These are phyloP conservation scores for Melanomma pulvis-pyrius DNA, from an alignment of 495 filamentous ascomycete species.

Conservation along the genomic window DNA sequence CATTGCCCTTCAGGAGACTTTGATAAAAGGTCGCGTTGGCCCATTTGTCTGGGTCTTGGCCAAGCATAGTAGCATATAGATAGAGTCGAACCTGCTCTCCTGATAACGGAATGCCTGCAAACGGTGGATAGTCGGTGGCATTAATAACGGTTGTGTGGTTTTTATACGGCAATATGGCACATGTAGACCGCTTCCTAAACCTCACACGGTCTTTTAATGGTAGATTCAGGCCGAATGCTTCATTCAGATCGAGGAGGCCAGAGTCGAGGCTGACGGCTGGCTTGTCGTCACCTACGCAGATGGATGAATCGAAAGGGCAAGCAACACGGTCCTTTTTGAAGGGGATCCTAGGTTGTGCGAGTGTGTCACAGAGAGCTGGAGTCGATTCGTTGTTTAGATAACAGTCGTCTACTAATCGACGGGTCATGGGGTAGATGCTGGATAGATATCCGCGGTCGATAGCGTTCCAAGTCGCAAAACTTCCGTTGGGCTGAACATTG, in stretches of 20 bases:
- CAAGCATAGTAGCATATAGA: not conserved
- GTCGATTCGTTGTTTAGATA: constrained; percentile 1
- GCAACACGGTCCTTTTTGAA: not conserved
- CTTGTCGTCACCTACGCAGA: not conserved
- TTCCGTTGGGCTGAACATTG: not conserved
- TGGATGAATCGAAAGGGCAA: constrained; percentile 5
- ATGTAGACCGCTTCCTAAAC: constrained; percentile 8
- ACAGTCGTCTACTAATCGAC: not conserved
- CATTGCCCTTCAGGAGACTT: not conserved
- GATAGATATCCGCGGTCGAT: not conserved
- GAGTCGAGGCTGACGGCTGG: constrained; percentile 12
- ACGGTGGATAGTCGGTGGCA: not conserved
- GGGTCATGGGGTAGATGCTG: not conserved
- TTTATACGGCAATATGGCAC: not conserved
- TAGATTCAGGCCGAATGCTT: constrained; percentile 17
- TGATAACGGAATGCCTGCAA: not conserved
- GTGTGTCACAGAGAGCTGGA: not conserved
- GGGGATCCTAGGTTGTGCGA: not conserved
- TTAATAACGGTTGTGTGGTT: not conserved
- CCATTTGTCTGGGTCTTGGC: not conserved
- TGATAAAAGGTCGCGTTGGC: constrained; percentile 6
- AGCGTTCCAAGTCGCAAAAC: not conserved
- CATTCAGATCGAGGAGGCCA: constrained; percentile 10
- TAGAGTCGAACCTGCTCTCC: not conserved
- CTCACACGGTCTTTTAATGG: constrained; percentile 1